Evolutionary conservation across 1,284 basidiomycete species (phyloP), one percentile per base, ranked within the genome.

Genomic region (Ceratobasidium sp.): DNA sequence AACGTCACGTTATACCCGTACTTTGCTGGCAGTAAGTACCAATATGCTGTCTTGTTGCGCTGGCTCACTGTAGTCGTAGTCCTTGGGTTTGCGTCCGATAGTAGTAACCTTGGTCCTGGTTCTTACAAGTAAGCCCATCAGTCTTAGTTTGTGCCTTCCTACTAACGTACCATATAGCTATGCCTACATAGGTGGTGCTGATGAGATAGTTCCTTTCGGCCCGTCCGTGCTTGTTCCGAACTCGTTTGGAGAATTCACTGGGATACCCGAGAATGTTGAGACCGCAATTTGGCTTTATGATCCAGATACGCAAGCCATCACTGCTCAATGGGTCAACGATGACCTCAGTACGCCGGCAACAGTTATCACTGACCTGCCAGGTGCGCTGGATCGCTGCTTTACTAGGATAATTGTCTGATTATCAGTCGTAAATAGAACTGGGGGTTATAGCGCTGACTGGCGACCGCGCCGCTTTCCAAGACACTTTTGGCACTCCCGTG

Each of bases 311-410:
- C 9, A 39, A 20, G 53, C 33, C 46, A 67, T 77, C 26, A 77
- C 76, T 15, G 51, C 64, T 26, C 40, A 67, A n/a, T 77, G 76
- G 66, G 49, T 77, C 39, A 76, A 76, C 58, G 49, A 42, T 51
- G 73, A 76, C 60, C 33, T 33, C 33, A 33, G 33, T 33, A 33
- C 4, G 33, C 33, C 33, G 33, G 33, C 1, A 4, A 33, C 33
- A 4, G 1, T 4, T 33, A 1, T 33, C 33, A 4, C 1, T 39
- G 40, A 23, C 58, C 58, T 26, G 1, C 33, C 33, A 33, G 33
- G 33, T 33, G 4, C 33, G 33, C 33, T 33, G 33, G 33, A 33
- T 33, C 4, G 33, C 2, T 33, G 33, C 4, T 33, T 33, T 33
- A 33, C 4, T 2, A 33, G 4, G 4, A 33, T 4, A 4, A 4